Conservation (phyloP, 2,329 filamentous ascomycete species). For the Cadophora sp. region DNA sequence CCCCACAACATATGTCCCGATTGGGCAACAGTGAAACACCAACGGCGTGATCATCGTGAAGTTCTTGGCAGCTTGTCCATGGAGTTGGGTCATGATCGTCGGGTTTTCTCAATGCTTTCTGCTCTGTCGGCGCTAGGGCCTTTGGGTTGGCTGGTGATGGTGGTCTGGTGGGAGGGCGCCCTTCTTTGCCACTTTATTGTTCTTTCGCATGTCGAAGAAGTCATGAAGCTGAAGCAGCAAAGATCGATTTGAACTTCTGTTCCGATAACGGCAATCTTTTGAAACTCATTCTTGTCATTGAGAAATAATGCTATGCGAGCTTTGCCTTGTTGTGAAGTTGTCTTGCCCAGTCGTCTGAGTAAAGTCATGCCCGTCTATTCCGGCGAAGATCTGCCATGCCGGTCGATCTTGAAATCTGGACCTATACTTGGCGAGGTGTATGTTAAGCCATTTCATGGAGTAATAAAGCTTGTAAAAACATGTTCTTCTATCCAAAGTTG, state of each 20-base stretch:
- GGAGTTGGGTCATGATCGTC: not conserved
- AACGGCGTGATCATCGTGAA: conserved; percentile 8
- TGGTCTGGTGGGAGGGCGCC: not conserved
- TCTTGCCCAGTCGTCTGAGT: not conserved
- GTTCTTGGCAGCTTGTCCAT: conserved; percentile 1
- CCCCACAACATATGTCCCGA: not conserved
- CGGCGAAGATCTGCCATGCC: not conserved
- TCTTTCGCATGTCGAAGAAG: not conserved
- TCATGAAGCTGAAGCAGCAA: not conserved
- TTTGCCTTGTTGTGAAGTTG: not conserved
- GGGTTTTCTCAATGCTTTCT: not conserved
- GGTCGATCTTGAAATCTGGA: not conserved
- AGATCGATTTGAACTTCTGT: not conserved
- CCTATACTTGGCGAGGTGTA: not conserved
- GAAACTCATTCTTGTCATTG: not conserved
- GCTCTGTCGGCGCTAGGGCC: not conserved
- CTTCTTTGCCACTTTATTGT: not conserved
- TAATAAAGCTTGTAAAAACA: not conserved
- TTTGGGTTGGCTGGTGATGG: no score
- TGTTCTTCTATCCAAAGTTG: not conserved
- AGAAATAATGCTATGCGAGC: no score
- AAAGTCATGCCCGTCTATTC: not conserved
- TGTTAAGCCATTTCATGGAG: not conserved
- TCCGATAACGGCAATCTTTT: not conserved
- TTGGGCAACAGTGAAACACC: conserved; percentile 3